These are phyloP conservation scores for Cryoendolithus antarcticus DNA, from an alignment of 2,329 filamentous ascomycete species.

Conservation along the genomic window DNA sequence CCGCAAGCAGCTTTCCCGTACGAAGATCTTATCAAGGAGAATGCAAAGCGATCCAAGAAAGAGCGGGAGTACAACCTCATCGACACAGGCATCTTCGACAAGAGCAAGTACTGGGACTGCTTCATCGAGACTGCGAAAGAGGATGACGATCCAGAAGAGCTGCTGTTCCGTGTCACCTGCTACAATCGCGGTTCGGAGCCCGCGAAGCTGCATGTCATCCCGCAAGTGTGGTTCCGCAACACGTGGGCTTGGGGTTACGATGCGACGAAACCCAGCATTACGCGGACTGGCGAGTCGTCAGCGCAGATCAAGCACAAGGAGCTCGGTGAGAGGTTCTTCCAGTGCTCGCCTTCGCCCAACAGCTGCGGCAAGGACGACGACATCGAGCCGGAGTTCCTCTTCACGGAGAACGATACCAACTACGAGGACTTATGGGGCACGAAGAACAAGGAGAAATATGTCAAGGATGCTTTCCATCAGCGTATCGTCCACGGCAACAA, in stretches of 20 bases:
- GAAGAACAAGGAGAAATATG: constrained; percentile 68
- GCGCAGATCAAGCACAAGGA: constrained; percentile 67
- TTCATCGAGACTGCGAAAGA: constrained; percentile 95
- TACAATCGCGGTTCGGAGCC: constrained; percentile 90
- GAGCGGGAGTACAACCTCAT: constrained; percentile 86
- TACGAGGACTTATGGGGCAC: constrained; percentile 62
- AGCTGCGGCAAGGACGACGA: constrained; percentile 68
- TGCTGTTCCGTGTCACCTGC: constrained; percentile 86
- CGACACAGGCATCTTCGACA: constrained; percentile 78
- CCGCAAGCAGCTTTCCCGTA: constrained; percentile 88
- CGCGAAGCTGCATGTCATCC: constrained; percentile 83
- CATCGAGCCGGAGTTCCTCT: constrained; percentile 72
- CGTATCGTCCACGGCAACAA: constrained; percentile 75
- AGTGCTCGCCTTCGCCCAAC: constrained; percentile 81
- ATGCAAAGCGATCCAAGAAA: constrained; percentile 59
- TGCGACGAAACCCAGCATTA: constrained; percentile 70
- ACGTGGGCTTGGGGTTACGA: constrained; percentile 94
- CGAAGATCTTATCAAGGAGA: constrained; percentile 73
- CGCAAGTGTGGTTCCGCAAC: constrained; percentile 94
- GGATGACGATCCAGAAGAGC: constrained; percentile 76
- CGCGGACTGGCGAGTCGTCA: constrained; percentile 51
- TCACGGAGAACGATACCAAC: constrained; percentile 95
- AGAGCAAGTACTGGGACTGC: constrained; percentile 92
- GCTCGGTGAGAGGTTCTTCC: constrained; percentile 70
- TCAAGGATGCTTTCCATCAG: constrained; percentile 91